Evolutionary conservation across 345 rosid species (phyloP).

Genomic region (Eucalyptus marginata): DNA sequence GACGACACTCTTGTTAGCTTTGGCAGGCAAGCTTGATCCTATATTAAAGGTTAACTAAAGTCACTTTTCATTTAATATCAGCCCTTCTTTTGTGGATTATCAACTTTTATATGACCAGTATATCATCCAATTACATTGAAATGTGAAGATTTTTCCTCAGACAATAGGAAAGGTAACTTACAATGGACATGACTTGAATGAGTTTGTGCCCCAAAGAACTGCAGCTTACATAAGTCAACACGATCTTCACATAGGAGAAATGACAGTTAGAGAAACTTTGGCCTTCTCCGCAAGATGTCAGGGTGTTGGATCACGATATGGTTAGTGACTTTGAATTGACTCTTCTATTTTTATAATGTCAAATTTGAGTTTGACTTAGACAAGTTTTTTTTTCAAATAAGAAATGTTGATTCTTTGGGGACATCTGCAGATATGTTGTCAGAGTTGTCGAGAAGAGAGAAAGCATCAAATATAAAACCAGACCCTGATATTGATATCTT

Average conservation of each 20-base stretch:
- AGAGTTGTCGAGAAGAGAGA: conserved; percentile 36
- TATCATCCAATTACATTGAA: neutral
- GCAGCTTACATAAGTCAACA: conserved; percentile 64
- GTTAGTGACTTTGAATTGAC: conserved; percentile 5
- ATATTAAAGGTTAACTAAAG: neutral
- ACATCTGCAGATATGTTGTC: conserved; percentile 18
- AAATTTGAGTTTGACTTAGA: neutral
- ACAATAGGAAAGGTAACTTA: conserved; percentile 31
- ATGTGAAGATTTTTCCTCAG: neutral
- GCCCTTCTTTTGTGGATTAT: neutral
- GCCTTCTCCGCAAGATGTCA: conserved; percentile 82
- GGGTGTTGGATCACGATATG: conserved; percentile 50
- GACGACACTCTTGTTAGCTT: conserved; percentile 55
- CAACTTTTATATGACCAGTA: neutral
- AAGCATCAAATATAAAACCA: conserved; percentile 12
- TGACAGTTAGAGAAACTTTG: conserved; percentile 88
- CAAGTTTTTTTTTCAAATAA: neutral
- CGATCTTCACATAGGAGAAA: conserved; percentile 66
- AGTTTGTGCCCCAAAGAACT: conserved; percentile 34
- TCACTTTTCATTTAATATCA: neutral
- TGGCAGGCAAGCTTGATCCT: conserved; percentile 14
- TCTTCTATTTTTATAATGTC: neutral
- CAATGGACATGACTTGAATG: conserved; percentile 32
- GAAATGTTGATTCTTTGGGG: neutral
- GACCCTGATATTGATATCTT: no score